Evolutionary conservation across 2,329 filamentous ascomycete genomes (phyloP), one percentile per base, ranked within the genome.

Genomic region (Arthrobotrys sinensis): DNA sequence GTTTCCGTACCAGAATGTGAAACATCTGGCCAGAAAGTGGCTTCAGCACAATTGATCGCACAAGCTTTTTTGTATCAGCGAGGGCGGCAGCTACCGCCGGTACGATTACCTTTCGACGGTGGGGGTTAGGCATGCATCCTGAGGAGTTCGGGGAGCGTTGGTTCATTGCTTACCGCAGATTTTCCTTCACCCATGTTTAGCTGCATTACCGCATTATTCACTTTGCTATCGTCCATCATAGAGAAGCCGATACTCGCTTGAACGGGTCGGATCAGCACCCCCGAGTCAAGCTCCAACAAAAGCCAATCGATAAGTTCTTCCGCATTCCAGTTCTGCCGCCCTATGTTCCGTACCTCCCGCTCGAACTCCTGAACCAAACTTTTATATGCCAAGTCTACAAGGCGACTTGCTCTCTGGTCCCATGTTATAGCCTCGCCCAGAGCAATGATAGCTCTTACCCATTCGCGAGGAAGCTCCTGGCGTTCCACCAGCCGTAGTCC

Each of bases 161-260:
- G 36, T 6, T 38, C 8, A 38, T 38, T 48, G 11, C 57, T 72
- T 62, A 77, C 73, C 0, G 90, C 91, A 0, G 89, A 90, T 79
- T 92, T 93, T 0, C 91, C 91, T 81, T 91, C 88, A 0, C 91
- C 91, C 90, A 92, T 93, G 79, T 91, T 91, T 1, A 93, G 83
- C 80, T 92, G 90, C 85, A 92, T 87, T 0, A 90, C 87, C 0
- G 81, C 19, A 0, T 81, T 82, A 0, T 81, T 81, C 0, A 81
- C 80, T 0, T 87, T 86, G 0, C 80, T 63, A n/a, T 48, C 16
- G n/a, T 48, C 16, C 2, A 86, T 87, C 88, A 93, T 92, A n/a
- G 86, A 81, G 0, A 70, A 40, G 0, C 90, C 55, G 63, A 93
- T 89, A 0, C 87, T 81, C 1, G 87, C 85, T 80, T 93, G 91